Evolutionary conservation across 2,329 filamentous ascomycete genomes (phyloP), one percentile per base, ranked within the genome.

Genomic region (Hymenoscyphus salicellus): DNA sequence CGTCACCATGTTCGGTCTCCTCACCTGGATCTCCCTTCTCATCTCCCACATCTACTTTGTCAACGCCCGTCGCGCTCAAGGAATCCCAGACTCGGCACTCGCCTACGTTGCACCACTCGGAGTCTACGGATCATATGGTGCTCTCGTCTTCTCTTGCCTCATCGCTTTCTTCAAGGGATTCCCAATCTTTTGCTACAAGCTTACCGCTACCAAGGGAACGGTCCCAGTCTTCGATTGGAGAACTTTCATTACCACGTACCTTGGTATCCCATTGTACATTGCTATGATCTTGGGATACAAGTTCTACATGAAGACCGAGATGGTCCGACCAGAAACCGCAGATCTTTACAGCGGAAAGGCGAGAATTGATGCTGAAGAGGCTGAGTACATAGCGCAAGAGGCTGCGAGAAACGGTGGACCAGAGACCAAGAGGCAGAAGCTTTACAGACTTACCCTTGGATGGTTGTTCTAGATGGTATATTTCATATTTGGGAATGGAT

Each of bases 111-210:
- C 91, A 0, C 91, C 91, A 0, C 82, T 93, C 17, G 90, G 91
- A n/a, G 78, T 86, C 43, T 84, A 76, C 66, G 92, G 91, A 11
- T 92, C 88, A 0, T 86, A 86, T 73, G 79, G 80, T 65, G 89
- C 89, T 0, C 81, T 95, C 1, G 79, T 81, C 73, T 88, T 92
- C 78, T 92, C 89, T 78, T 82, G 83, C 72, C 74, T 95, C 38
- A 90, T 95, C 66, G 85, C 89, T 1, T 74, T 96, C 60, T 94
- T 91, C 73, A 96, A 95, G 84, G 93, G 92, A 81, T 95, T 87
- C 77, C 82, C 85, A 63, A 65, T 72, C 60, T 91, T 91, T 69
- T 85, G 90, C 76, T 90, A 90, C 81, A 87, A 89, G 80, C 88
- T 52, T 4, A 63, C 62, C 20, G 63, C 65, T 10, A 41, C 58